Percentiles rank a stretch among this genome's conserved stretches.
These are phyloP conservation scores for Arthroderma sp. DNA, from an alignment of 2,329 filamentous ascomycete species.

Conservation along the genomic window DNA sequence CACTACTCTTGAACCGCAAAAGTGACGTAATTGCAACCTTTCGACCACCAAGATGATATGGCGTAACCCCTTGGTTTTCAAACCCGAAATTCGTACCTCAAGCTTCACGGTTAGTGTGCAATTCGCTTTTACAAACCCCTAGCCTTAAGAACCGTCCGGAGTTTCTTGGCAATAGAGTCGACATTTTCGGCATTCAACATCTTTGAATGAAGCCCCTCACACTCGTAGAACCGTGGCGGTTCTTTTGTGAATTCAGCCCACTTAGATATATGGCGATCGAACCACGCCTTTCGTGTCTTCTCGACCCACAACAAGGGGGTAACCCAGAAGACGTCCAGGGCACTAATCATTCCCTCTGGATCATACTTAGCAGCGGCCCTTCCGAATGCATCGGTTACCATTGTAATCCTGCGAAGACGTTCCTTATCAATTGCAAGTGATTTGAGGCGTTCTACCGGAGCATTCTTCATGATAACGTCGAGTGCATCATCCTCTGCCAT, in stretches of 20 bases:
- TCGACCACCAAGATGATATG: too few species aligned
- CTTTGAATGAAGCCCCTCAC: constrained; percentile 28
- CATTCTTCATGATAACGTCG: constrained; percentile 3
- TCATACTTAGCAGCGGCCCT: constrained; percentile 21
- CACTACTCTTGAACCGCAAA: too few species aligned
- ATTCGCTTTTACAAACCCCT: background rate
- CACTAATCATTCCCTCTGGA: constrained; percentile 23
- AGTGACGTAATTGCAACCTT: too few species aligned
- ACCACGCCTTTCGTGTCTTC: constrained; percentile 10
- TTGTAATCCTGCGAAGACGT: background rate
- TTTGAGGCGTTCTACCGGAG: background rate
- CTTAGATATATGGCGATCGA: constrained; percentile 13
- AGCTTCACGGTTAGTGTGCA: too few species aligned
- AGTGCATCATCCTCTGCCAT: constrained; percentile 9
- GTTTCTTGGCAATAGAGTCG: constrained; percentile 18
- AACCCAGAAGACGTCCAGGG: constrained; percentile 33
- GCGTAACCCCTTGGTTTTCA: too few species aligned
- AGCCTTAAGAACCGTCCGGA: background rate
- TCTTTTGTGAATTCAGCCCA: constrained; percentile 24
- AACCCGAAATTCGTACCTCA: too few species aligned
- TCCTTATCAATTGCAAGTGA: background rate
- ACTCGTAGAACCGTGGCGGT: constrained; percentile 20
- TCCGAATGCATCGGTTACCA: background rate
- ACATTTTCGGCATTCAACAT: constrained; percentile 28
- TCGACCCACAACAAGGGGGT: constrained; percentile 20